Percentiles rank a stretch among this genome's conserved stretches.
These are phyloP conservation scores for Kodamaea laetipori DNA, from an alignment of 805 yeast genomes.

Conservation along the genomic window DNA sequence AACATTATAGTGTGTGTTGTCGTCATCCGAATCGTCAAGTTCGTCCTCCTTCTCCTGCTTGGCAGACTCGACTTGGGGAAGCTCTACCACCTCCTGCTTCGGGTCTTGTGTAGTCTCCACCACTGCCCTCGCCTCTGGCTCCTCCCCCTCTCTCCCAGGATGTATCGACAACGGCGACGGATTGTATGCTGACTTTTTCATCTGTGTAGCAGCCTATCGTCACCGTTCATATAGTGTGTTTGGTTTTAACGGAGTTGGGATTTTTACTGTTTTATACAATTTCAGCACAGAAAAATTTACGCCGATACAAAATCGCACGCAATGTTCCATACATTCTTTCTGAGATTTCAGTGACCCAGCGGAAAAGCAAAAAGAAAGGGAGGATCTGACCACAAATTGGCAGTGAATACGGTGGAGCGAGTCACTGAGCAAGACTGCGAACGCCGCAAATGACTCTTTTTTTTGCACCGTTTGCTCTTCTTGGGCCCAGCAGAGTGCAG, in stretches of 20 bases:
- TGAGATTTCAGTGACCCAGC: slow-evolving; percentile 1
- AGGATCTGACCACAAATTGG: not conserved
- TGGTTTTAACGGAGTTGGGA: slow-evolving; percentile 2
- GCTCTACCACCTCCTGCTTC: not conserved
- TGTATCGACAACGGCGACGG: slow-evolving; percentile 30
- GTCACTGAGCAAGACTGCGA: too few relatives aligned
- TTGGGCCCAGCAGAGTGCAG: too few relatives aligned
- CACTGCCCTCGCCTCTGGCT: not conserved
- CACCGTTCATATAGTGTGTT: not conserved
- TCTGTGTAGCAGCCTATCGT: slow-evolving; percentile 13
- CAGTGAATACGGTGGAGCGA: too few relatives aligned
- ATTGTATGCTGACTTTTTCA: slow-evolving; percentile 14
- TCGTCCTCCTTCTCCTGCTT: not conserved
- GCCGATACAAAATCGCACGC: not conserved
- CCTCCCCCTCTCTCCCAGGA: not conserved
- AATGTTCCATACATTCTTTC: slow-evolving; percentile 10
- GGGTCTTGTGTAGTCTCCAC: not conserved
- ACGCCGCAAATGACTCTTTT: too few relatives aligned
- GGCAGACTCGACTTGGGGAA: not conserved
- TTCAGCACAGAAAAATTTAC: slow-evolving; percentile 6
- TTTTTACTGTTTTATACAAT: not conserved
- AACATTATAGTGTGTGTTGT: slow-evolving; percentile 20
- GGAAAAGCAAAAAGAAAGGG: not conserved
- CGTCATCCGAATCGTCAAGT: slow-evolving; percentile 17
- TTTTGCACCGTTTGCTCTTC: too few relatives aligned